phyloP scores from a whole-genome alignment of 2,329 filamentous ascomycete species.

The Alternaria sp. region DNA sequence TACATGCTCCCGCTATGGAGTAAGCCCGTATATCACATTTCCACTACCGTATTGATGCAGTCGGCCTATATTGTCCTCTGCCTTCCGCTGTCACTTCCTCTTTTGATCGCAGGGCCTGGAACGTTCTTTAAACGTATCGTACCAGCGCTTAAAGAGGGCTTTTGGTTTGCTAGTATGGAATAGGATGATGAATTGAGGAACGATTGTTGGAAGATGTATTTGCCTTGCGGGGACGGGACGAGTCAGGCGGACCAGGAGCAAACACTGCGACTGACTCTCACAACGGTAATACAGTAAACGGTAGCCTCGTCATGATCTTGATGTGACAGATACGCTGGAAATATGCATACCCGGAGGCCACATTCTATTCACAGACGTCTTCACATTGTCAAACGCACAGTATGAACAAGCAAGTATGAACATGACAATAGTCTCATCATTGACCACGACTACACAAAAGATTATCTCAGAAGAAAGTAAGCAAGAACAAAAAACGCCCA shows the following conservation, averaged over 20 bases:
- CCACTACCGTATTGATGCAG: not conserved
- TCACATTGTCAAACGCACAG: too few relatives aligned
- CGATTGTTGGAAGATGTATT: not conserved
- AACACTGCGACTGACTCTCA: not conserved
- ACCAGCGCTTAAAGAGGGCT: not conserved
- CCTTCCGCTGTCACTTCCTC: not conserved
- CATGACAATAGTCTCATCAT: not conserved
- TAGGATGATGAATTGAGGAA: fast-evolving
- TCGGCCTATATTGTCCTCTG: not conserved
- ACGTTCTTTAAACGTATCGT: not conserved
- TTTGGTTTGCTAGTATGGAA: not conserved
- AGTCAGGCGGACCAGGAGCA: not conserved
- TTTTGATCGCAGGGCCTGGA: not conserved
- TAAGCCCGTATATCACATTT: not conserved
- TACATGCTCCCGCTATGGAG: not conserved
- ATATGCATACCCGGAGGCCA: too few relatives aligned
- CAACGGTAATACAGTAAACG: too few relatives aligned
- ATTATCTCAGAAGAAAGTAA: not conserved
- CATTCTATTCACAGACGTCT: too few relatives aligned
- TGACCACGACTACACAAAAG: not conserved
- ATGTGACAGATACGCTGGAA: too few relatives aligned
- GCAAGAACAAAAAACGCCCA: not conserved
- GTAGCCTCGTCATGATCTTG: too few relatives aligned
- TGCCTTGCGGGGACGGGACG: not conserved
- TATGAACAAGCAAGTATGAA: not conserved